Percentiles rank a stretch among this genome's conserved stretches.
Evolutionary conservation across 768 basidiomycete genomes (phyloP).

Genomic region (Mrakia blollopis): DNA sequence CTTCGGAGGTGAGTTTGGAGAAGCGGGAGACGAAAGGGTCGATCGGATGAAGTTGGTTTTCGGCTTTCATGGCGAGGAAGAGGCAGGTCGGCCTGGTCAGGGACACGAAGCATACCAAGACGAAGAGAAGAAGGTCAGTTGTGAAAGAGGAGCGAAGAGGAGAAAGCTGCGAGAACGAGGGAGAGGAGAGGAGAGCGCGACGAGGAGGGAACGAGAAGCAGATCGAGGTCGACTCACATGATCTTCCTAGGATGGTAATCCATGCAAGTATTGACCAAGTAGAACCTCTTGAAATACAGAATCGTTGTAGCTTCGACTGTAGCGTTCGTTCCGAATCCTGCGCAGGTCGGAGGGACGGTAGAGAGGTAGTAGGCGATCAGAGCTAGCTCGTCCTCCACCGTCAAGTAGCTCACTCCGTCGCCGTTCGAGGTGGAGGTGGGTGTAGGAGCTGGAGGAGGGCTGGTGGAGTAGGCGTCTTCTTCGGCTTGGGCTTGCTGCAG

Average conservation of each 20-base stretch:
- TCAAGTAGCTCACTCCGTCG: conserved; percentile 65
- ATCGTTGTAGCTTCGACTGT: conserved; percentile 90
- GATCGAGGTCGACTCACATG: conserved; percentile 60
- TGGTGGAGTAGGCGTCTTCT: not conserved
- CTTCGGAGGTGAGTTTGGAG: conserved; percentile 69
- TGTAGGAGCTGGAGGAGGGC: not conserved
- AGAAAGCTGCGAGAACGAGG: not conserved
- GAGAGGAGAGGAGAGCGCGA: not conserved
- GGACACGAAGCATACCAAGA: not conserved
- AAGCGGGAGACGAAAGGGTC: conserved; percentile 79
- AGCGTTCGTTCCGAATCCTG: conserved; percentile 79
- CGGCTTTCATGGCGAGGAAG: conserved; percentile 94
- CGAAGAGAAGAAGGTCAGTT: not conserved
- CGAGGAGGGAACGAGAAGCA: not conserved
- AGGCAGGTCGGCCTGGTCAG: conserved; percentile 96
- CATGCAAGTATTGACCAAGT: conserved; percentile 96
- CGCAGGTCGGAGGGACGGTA: conserved; percentile 79
- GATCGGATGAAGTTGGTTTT: conserved; percentile 85
- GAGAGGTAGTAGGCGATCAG: conserved; percentile 84
- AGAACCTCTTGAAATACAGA: conserved; percentile 91
- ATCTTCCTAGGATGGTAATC: conserved; percentile 99
- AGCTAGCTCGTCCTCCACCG: conserved; percentile 73
- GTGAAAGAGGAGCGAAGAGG: not conserved
- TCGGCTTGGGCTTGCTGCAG: not conserved
- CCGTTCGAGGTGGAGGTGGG: conserved; percentile 36